Percentiles rank a stretch among this genome's conserved stretches.
Conservation (phyloP, 2,329 filamentous ascomycete species). For the Penicillium thymicola region DNA sequence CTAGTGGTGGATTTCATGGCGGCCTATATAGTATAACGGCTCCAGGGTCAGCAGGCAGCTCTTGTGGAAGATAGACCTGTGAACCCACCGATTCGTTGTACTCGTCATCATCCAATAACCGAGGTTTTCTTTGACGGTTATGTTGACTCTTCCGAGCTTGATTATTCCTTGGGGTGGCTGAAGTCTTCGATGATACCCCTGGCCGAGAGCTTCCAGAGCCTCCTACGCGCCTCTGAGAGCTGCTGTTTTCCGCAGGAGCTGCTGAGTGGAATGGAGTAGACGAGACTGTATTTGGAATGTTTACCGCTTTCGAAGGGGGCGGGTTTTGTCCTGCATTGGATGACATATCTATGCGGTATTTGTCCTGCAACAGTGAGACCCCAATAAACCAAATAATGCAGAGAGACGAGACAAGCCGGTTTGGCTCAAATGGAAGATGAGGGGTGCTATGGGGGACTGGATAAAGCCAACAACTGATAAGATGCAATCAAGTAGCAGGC, state of each 20-base stretch:
- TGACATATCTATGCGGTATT: constrained; percentile 35
- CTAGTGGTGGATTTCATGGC: constrained; percentile 63
- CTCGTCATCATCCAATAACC: constrained; percentile 76
- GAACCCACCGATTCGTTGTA: constrained; percentile 72
- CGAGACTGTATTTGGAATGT: constrained; percentile 32
- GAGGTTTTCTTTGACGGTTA: constrained; percentile 72
- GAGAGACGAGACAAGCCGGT: neutral
- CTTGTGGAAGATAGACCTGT: constrained; percentile 6
- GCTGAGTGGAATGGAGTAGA: constrained; percentile 34
- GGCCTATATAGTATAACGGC: constrained; percentile 41
- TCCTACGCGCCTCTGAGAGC: constrained; percentile 41
- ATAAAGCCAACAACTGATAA: constrained; percentile 12
- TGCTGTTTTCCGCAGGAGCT: constrained; percentile 33
- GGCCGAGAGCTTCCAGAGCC: constrained; percentile 42
- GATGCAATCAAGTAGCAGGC: constrained; percentile 9
- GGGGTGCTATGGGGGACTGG: constrained; percentile 2
- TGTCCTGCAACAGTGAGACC: neutral
- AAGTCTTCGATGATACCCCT: constrained; percentile 37
- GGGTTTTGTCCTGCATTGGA: constrained; percentile 37
- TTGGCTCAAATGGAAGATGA: neutral
- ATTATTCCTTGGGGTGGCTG: constrained; percentile 58
- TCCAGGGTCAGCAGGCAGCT: constrained; percentile 14
- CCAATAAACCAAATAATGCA: neutral
- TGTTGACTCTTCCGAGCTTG: constrained; percentile 79
- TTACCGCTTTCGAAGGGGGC: constrained; percentile 40